A percentile compares a stretch with the other conserved stretches of the same genome.
Evolutionary conservation across 306 rosid species (phyloP).

Genomic region (Spatholobus suberectus): DNA sequence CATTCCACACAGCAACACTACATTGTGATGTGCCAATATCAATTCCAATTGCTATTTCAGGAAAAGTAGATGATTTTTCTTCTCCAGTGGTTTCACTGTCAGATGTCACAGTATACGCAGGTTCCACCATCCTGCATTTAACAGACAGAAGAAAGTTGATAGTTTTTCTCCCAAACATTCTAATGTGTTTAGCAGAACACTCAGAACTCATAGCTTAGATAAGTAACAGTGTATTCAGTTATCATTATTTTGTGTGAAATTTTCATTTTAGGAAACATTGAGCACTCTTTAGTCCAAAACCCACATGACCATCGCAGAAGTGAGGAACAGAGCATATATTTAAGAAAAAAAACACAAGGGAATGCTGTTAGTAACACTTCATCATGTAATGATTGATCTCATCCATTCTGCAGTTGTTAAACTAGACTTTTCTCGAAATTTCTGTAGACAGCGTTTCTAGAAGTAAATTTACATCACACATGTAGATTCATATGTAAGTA

Average conservation of each 20-base stretch:
- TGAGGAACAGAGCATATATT: background rate
- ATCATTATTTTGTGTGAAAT: background rate
- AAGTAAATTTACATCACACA: background rate
- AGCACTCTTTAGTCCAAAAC: background rate
- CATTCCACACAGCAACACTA: constrained; percentile 90
- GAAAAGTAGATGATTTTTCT: constrained; percentile 60
- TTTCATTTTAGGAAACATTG: background rate
- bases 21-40: constrained; percentile 92
- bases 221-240: background rate
- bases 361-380: background rate
- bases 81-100: constrained; percentile 83
- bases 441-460: background rate
- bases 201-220: background rate
- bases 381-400: background rate
- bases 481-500: background rate
- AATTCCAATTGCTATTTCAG: constrained; percentile 81
- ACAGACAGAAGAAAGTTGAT: constrained; percentile 9
- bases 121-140: constrained; percentile 80
- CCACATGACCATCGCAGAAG: background rate
- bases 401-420: constrained; percentile 6
- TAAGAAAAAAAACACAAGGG: background rate
- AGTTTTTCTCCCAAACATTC: background rate
- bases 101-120: constrained; percentile 80
- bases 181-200: background rate
- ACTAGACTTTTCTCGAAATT: background rate